phyloP scores from a whole-genome alignment of 148 eudicot species.

The Rhododendron ovatum region DNA sequence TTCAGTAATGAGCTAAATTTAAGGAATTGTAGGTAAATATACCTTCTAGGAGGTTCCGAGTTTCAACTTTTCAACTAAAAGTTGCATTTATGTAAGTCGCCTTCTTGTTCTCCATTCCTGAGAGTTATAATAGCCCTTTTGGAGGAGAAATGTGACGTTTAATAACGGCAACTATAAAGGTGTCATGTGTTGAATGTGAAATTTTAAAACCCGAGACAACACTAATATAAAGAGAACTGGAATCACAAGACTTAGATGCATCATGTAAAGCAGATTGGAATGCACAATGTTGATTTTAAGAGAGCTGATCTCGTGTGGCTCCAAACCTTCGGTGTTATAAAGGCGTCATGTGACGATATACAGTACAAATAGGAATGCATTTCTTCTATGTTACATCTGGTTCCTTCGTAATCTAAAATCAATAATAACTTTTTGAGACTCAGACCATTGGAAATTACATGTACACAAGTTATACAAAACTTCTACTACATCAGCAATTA shows the following conservation, averaged over 20 bases:
- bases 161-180: background rate
- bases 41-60: background rate
- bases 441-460: background rate
- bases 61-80: background rate
- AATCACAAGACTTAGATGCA: background rate
- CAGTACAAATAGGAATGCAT: background rate
- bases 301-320: background rate
- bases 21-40: background rate
- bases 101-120: background rate
- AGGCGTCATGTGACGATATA: background rate
- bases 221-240: background rate
- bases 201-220: background rate
- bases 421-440: background rate
- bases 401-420: background rate
- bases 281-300: background rate
- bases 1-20: background rate
- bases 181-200: background rate
- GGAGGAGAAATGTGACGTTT: background rate
- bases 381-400: background rate
- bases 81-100: background rate
- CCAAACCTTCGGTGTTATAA: background rate
- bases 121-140: background rate
- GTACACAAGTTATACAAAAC: background rate
- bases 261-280: slow-evolving; percentile 5
- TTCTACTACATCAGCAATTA: background rate